Conservation (phyloP, 1,284 basidiomycete genomes). For the Trichosporon sp. region DNA sequence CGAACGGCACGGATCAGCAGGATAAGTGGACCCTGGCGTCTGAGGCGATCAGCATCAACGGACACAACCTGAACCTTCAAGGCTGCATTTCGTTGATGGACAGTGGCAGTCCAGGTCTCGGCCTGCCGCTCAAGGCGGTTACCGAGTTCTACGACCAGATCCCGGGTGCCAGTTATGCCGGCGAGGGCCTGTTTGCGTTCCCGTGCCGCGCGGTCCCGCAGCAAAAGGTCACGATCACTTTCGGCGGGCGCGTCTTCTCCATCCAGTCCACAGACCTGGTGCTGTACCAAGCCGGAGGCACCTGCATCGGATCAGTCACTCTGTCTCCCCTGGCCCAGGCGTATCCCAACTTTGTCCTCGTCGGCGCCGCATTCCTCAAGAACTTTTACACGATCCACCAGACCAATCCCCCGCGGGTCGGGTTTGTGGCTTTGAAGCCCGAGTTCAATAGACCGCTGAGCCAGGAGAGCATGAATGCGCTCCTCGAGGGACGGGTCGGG, state of each 20-base stretch:
- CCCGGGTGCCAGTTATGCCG: background rate
- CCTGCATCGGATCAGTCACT: background rate
- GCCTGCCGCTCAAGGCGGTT: background rate
- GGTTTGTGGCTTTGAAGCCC: slow-evolving; percentile 50
- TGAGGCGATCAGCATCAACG: background rate
- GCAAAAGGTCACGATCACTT: background rate
- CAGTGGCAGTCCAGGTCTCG: background rate
- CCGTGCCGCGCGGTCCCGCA: background rate
- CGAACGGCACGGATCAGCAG: slow-evolving; percentile 15
- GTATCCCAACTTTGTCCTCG: slow-evolving; percentile 65
- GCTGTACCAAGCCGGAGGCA: slow-evolving; percentile 1
- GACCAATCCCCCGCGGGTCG: slow-evolving; percentile 58
- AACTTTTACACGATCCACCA: slow-evolving; percentile 60
- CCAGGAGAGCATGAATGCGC: background rate
- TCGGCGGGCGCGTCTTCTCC: background rate
- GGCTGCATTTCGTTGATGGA: background rate
- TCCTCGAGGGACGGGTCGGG: background rate
- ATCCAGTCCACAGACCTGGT: slow-evolving; percentile 8
- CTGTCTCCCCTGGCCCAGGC: slow-evolving; percentile 4
- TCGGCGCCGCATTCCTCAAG: slow-evolving; percentile 91
- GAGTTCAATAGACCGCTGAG: slow-evolving; percentile 8
- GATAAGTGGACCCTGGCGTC: slow-evolving; percentile 3
- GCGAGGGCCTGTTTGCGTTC: slow-evolving; percentile 11
- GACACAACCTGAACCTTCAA: background rate
- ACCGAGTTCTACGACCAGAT: slow-evolving; percentile 6